phyloP scores from a whole-genome alignment of 2,329 filamentous ascomycete genomes.

The Fusarium humuli region DNA sequence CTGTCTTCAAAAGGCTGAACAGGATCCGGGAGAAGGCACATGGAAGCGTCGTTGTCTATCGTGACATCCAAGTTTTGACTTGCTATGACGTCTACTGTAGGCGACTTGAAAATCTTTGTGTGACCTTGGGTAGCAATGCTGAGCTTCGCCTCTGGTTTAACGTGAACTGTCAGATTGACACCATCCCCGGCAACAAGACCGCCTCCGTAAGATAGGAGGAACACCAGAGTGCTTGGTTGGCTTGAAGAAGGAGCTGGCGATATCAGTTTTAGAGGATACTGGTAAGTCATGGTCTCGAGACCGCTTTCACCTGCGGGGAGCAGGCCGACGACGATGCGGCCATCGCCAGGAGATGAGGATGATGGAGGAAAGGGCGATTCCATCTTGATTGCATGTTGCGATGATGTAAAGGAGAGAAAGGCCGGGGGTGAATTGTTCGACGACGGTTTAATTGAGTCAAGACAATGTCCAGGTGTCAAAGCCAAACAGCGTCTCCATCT shows the following conservation, averaged over 20 bases:
- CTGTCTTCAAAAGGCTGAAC: conserved; percentile 90
- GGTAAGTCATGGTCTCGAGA: conserved; percentile 81
- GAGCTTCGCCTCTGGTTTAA: conserved; percentile 74
- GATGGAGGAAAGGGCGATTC: conserved; percentile 82
- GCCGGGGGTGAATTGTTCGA: neutral
- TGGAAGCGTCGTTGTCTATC: conserved; percentile 62
- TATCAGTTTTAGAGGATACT: conserved; percentile 95
- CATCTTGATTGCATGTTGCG: conserved; percentile 52
- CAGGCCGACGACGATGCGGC: conserved; percentile 78
- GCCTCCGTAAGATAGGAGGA: conserved; percentile 93
- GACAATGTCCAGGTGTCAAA: conserved; percentile 5
- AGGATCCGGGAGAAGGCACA: conserved; percentile 86
- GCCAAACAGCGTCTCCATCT: conserved; percentile 26
- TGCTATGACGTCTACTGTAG: conserved; percentile 65
- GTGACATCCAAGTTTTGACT: conserved; percentile 66
- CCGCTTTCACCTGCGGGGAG: conserved; percentile 78
- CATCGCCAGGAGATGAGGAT: conserved; percentile 79
- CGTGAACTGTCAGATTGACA: conserved; percentile 76
- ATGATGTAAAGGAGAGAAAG: conserved; percentile 12
- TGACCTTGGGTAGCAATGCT: conserved; percentile 79
- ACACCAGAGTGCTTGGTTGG: conserved; percentile 80
- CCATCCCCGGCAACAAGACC: conserved; percentile 90
- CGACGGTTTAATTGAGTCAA: conserved; percentile 1
- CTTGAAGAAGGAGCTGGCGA: conserved; percentile 76
- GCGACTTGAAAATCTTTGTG: conserved; percentile 94